Conservation (phyloP, 768 basidiomycete species). For the Leccinum arenicola region DNA sequence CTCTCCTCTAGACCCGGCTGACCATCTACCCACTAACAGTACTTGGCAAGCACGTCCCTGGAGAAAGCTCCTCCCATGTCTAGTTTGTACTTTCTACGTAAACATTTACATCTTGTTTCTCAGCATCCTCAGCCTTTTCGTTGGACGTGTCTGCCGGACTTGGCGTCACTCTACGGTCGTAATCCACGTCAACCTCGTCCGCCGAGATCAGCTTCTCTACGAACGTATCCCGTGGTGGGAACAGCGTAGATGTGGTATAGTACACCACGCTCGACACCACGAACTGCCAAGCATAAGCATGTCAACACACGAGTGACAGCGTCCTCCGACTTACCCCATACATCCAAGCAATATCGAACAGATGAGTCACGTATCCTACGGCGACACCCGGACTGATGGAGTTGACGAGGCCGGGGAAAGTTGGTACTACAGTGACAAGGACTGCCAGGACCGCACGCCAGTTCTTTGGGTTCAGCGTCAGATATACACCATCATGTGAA, state of each 20-base stretch:
- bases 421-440: slow-evolving; percentile 64
- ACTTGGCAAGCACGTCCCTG: not conserved
- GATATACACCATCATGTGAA: not conserved
- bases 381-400: slow-evolving; percentile 65
- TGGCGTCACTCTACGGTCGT: not conserved
- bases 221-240: slow-evolving; percentile 30
- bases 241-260: slow-evolving; percentile 28
- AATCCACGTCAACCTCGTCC: slow-evolving; percentile 15
- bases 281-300: slow-evolving; percentile 16
- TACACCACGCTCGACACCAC: slow-evolving; percentile 28
- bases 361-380: slow-evolving; percentile 54
- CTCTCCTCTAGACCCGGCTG: too few species aligned
- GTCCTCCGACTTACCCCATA: slow-evolving; percentile 58
- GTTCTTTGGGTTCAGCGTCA: slow-evolving; percentile 47
- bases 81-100: not conserved
- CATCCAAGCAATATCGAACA: slow-evolving; percentile 77
- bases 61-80: too few species aligned
- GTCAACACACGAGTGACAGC: not conserved
- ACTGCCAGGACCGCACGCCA: slow-evolving; percentile 75
- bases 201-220: slow-evolving; percentile 29
- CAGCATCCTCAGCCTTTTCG: slow-evolving; percentile 1
- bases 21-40: not conserved
- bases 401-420: slow-evolving; percentile 73
- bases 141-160: not conserved
- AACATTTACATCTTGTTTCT: slow-evolving; percentile 1